Evolutionary conservation across 257 asterid species (phyloP).

Genomic region (Solanum sparsipilum): DNA sequence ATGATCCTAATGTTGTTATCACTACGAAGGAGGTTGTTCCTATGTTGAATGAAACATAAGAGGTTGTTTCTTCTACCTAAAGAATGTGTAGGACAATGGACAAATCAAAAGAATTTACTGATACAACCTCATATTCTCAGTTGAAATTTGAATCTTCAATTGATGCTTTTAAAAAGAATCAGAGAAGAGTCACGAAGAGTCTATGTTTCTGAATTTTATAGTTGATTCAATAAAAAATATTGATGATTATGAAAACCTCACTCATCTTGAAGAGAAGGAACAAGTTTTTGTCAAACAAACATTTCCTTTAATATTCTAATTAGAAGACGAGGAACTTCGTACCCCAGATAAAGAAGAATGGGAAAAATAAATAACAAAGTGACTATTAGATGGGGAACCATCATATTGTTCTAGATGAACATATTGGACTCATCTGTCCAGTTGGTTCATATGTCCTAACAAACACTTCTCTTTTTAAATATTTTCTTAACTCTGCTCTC

Average conservation of each 20-base stretch:
- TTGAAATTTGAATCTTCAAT: too few species aligned
- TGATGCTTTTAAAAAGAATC: too few species aligned
- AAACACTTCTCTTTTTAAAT: not conserved
- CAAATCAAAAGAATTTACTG: not conserved
- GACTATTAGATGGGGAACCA: conserved; percentile 40
- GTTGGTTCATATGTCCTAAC: conserved; percentile 14
- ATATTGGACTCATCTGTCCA: conserved; percentile 44
- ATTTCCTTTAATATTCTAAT: conserved; percentile 45
- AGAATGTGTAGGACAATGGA: not conserved
- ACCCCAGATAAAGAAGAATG: conserved; percentile 24
- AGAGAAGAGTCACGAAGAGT: too few species aligned
- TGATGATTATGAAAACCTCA: not conserved
- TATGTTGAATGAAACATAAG: not conserved
- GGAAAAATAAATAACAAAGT: conserved; percentile 16
- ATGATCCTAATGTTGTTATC: too few species aligned
- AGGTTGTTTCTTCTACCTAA: conserved; percentile 1
- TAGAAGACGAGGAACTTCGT: conserved; percentile 30
- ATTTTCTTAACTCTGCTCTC: too few species aligned
- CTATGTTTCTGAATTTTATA: not conserved
- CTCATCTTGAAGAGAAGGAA: conserved; percentile 5
- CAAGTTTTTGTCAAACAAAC: not conserved
- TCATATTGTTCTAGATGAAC: conserved; percentile 36
- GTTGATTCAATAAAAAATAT: conserved; percentile 16
- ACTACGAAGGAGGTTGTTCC: not conserved
- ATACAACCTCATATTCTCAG: too few species aligned